Conservation (phyloP, 768 basidiomycete species). For the Tulasnella sp. region DNA sequence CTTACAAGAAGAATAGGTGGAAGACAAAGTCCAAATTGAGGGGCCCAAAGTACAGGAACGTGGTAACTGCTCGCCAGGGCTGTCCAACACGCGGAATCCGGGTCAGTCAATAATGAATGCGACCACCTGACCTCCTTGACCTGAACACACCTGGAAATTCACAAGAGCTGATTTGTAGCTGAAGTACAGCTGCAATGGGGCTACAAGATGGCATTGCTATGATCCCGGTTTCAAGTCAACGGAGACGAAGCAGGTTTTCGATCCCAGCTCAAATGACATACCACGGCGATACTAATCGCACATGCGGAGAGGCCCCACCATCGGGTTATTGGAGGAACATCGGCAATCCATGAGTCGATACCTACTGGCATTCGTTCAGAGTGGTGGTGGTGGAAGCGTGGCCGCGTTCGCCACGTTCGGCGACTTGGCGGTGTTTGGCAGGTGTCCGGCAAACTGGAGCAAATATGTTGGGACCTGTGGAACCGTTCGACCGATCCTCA, state of each 20-base stretch:
- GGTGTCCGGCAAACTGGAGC: not conserved
- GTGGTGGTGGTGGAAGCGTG: slow-evolving; percentile 27
- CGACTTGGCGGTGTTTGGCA: not conserved
- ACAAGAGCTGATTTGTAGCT: slow-evolving; percentile 80
- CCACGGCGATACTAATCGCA: slow-evolving; percentile 78
- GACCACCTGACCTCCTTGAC: not conserved
- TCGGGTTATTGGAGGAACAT: slow-evolving; percentile 88
- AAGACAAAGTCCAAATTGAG: slow-evolving; percentile 93
- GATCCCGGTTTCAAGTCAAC: slow-evolving; percentile 27
- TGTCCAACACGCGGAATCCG: slow-evolving; percentile 37
- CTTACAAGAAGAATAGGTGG: slow-evolving; percentile 98
- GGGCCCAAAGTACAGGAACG: slow-evolving; percentile 94
- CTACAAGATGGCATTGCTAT: slow-evolving; percentile 89
- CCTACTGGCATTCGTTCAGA: slow-evolving; percentile 63
- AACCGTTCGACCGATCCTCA: not conserved
- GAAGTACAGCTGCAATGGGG: slow-evolving; percentile 89
- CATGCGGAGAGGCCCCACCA: slow-evolving; percentile 76
- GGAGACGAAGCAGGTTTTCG: not conserved
- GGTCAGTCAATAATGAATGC: not conserved
- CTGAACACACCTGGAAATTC: slow-evolving; percentile 64
- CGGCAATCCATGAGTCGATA: slow-evolving; percentile 84
- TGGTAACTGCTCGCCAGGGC: slow-evolving; percentile 86
- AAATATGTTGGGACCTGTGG: not conserved
- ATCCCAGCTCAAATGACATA: slow-evolving; percentile 46
- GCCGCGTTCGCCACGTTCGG: slow-evolving; percentile 29